Evolutionary conservation across 2,329 filamentous ascomycete genomes (phyloP).

Genomic region (Cladophialophora bantiana): DNA sequence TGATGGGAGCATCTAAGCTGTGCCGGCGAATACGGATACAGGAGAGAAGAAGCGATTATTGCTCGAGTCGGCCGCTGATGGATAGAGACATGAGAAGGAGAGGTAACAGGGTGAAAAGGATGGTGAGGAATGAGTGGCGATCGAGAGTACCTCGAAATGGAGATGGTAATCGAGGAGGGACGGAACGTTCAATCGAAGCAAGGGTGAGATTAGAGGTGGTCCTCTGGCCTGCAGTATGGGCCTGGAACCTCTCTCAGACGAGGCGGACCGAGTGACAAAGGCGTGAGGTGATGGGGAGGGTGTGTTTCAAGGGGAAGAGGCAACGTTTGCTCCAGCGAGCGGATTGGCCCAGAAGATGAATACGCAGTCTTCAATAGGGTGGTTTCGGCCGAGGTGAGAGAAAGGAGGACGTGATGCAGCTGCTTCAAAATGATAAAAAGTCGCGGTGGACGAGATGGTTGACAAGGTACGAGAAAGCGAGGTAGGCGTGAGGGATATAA

Average conservation of each 20-base stretch:
- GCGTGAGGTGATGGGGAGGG: slow-evolving; percentile 5
- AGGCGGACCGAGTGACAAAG: slow-evolving; percentile 12
- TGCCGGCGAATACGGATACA: slow-evolving; percentile 3
- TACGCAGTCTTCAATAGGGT: slow-evolving; percentile 1
- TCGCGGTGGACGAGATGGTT: background rate
- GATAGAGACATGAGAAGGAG: slow-evolving; percentile 16
- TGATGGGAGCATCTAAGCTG: slow-evolving; percentile 24
- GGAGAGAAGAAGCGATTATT: slow-evolving; percentile 6
- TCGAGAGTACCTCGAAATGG: background rate
- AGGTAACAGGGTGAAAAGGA: background rate
- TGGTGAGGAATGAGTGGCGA: slow-evolving; percentile 3
- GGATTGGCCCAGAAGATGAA: background rate
- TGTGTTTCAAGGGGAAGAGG: slow-evolving; percentile 29
- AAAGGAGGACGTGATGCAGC: background rate
- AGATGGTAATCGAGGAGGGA: slow-evolving; percentile 1
- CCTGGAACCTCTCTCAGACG: slow-evolving; percentile 12
- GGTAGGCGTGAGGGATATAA: slow-evolving; percentile 5
- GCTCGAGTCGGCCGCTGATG: background rate
- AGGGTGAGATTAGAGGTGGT: slow-evolving; percentile 23
- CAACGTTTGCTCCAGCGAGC: slow-evolving; percentile 4
- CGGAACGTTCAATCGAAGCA: slow-evolving; percentile 7
- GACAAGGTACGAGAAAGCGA: background rate
- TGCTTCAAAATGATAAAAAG: background rate
- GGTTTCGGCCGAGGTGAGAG: background rate
- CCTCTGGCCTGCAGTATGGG: slow-evolving; percentile 9